These are phyloP conservation scores for Alternaria incomplexa DNA, from an alignment of 2,329 filamentous ascomycete genomes.

Conservation along the genomic window DNA sequence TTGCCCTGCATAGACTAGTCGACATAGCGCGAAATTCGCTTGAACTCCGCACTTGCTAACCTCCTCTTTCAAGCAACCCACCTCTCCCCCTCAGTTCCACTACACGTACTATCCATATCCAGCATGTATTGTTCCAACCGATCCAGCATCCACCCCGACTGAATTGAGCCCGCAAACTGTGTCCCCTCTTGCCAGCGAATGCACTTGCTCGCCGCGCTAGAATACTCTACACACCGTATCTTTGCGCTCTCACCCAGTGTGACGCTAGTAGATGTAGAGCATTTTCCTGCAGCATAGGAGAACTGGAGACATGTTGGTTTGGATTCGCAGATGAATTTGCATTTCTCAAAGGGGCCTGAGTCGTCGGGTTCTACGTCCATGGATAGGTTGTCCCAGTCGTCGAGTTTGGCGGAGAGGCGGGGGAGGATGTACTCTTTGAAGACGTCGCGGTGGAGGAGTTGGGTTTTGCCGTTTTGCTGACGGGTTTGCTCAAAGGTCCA, in stretches of 20 bases:
- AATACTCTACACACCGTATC: slow-evolving; percentile 3
- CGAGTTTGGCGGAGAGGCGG: not conserved
- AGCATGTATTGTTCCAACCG: not conserved
- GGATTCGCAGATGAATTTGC: not conserved
- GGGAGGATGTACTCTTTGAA: slow-evolving; percentile 12
- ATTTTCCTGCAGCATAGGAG: slow-evolving; percentile 1
- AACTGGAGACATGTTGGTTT: slow-evolving; percentile 4
- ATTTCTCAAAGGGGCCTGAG: not conserved
- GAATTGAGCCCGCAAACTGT: not conserved
- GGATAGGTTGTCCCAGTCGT: slow-evolving; percentile 7
- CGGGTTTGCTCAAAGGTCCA: slow-evolving; percentile 52
- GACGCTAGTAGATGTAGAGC: not conserved
- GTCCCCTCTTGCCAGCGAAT: not conserved
- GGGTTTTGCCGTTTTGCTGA: not conserved
- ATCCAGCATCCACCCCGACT: slow-evolving; percentile 7
- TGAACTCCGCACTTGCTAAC: not conserved
- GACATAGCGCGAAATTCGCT: not conserved
- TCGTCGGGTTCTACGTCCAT: not conserved
- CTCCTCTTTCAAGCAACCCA: not conserved
- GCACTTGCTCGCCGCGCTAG: not conserved
- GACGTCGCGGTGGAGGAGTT: slow-evolving; percentile 8
- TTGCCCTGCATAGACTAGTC: not conserved
- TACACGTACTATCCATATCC: not conserved
- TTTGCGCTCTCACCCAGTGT: not conserved
- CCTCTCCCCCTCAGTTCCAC: not conserved